Base-by-base conservation (phyloP, 116 monocot species). In the Papilionanthe hybrid region DNA sequence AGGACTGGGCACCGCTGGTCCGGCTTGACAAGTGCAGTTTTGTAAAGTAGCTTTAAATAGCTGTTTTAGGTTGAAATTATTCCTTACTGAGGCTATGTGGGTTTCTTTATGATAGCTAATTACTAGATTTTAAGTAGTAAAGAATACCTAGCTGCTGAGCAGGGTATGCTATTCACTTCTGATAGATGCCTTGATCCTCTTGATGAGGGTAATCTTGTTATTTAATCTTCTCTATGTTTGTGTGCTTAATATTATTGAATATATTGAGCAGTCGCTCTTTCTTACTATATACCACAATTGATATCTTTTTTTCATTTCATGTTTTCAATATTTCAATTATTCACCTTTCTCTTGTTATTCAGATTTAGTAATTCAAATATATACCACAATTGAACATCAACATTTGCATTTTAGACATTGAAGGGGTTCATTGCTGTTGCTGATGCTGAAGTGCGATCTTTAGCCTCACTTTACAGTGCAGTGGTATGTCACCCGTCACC, bases 371-470 rank as follows among this genome's bases (percentile, higher is more conserved):
- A n/a, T n/a, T 22, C 7, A 63, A 23, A 5, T 5, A 63, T 25
- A 7, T 63, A 23, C 25, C 25, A 63, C 23, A 25, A 32, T 4
- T 17, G 11, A 69, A 37, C 69, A 37, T 69, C 37, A 37, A 69
- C 32, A 69, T n/a, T 32, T 37, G 37, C 17, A 15, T 55, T 83
- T 42, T 72, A 89, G 89, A 89, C 84, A 29, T 73, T 89, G 86
- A 86, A 82, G 71, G 86, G 84, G 67, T 89, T 89, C 65, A 86
- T 71, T 29, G 73, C 82, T 67, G 80, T 75, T 47, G 89, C 89
- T 82, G 84, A 69, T 80, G 82, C 82, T 84, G 89, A 89, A 77
- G 86, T 86, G 56, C 73, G 75, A 65, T 82, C 86, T 19, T 75
- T 89, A 78, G 77, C 84, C 55, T 45, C 80, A 73, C 82, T 89